Evolutionary conservation across 225 moss, liverwort and hornwort genomes (phyloP).

Genomic region (Pseudisothecium myosuroides): DNA sequence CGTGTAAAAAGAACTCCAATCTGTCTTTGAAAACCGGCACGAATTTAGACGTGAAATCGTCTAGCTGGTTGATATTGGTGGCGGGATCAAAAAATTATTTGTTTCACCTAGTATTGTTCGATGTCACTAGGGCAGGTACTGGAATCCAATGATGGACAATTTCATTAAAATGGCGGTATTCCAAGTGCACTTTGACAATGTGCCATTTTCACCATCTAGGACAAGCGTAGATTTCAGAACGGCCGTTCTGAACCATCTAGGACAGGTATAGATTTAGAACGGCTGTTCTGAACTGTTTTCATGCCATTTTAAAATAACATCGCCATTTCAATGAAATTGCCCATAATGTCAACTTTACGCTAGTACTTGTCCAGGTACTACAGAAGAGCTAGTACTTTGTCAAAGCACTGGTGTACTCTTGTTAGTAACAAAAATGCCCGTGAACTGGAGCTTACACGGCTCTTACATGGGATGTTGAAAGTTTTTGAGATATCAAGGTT

Average conservation of each 20-base stretch:
- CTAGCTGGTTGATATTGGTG: background rate
- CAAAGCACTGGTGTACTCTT: background rate
- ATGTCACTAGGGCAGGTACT: background rate
- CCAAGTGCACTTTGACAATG: too few relatives aligned
- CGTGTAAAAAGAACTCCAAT: background rate
- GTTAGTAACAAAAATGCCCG: background rate
- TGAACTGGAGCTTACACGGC: too few relatives aligned
- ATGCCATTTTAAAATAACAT: too few relatives aligned
- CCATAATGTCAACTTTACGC: background rate
- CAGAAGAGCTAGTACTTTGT: background rate
- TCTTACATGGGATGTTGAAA: background rate
- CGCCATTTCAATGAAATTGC: too few relatives aligned
- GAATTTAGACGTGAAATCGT: background rate
- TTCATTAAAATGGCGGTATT: too few relatives aligned
- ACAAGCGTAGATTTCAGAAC: too few relatives aligned
- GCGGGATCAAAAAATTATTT: background rate
- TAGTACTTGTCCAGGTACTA: background rate
- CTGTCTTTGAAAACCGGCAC: background rate
- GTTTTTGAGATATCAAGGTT: background rate
- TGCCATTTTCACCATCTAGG: too few relatives aligned
- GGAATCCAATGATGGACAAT: too few relatives aligned
- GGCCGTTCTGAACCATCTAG: too few relatives aligned
- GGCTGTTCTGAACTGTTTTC: too few relatives aligned
- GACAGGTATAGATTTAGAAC: too few relatives aligned
- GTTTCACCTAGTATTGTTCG: background rate